Percentiles rank a stretch among this genome's conserved stretches.
These are phyloP conservation scores for Mycena crocata DNA, from an alignment of 768 basidiomycete genomes.

Conservation along the genomic window DNA sequence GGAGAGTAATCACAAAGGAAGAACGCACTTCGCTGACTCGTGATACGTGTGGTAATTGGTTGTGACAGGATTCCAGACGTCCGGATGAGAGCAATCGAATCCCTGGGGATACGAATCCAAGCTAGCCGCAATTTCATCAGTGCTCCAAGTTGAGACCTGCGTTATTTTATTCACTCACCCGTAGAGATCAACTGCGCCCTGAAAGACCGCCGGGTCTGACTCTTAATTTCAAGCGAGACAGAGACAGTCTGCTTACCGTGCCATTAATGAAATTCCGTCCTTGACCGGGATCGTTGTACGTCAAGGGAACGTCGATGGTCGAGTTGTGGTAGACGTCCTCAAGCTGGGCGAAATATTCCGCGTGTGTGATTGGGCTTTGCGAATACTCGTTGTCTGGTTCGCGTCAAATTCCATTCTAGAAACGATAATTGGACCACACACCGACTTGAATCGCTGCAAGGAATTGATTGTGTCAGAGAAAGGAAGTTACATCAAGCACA, in stretches of 20 bases:
- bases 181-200: slow-evolving; percentile 83
- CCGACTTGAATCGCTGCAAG: slow-evolving; percentile 70
- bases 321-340: slow-evolving; percentile 66
- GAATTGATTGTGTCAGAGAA: neutral
- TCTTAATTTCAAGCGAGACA: neutral
- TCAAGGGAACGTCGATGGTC: slow-evolving; percentile 74
- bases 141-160: neutral
- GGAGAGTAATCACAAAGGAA: neutral
- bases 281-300: slow-evolving; percentile 77
- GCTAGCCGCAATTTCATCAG: slow-evolving; percentile 39
- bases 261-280: slow-evolving; percentile 76
- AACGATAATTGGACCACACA: slow-evolving; percentile 34
- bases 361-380: slow-evolving; percentile 57
- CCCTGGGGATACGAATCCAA: slow-evolving; percentile 81
- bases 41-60: slow-evolving; percentile 78
- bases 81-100: slow-evolving; percentile 84
- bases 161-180: slow-evolving; percentile 57
- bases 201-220: neutral
- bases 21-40: slow-evolving; percentile 44
- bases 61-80: slow-evolving; percentile 70
- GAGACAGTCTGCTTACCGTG: slow-evolving; percentile 60
- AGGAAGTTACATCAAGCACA: neutral
- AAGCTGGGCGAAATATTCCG: slow-evolving; percentile 73
- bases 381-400: slow-evolving; percentile 80
- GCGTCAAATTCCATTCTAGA: neutral